Conservation (phyloP, 768 basidiomycete species). For the Podaxis sp. region DNA sequence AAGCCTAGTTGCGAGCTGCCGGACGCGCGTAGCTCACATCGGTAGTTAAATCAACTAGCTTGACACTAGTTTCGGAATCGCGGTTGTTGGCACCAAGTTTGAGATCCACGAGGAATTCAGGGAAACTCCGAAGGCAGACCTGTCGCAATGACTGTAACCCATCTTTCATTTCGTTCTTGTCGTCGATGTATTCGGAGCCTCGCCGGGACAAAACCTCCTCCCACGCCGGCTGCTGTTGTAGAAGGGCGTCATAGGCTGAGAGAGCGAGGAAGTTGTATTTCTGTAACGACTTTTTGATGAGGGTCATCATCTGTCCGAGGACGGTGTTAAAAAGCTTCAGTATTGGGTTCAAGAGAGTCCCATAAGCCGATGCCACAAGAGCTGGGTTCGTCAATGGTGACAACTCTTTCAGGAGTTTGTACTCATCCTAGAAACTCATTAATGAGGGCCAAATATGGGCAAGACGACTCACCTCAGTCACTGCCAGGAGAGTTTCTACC, state of each 20-base stretch:
- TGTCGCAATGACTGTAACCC: constrained; percentile 62
- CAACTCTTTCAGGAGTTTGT: constrained; percentile 61
- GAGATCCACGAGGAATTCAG: constrained; percentile 79
- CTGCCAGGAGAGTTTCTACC: constrained; percentile 62
- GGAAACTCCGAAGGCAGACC: constrained; percentile 78
- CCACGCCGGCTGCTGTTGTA: constrained; percentile 60
- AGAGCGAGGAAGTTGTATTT: constrained; percentile 81
- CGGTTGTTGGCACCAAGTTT: constrained; percentile 60
- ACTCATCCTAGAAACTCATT: constrained; percentile 53
- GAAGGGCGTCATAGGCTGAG: constrained; percentile 62
- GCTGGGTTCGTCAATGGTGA: constrained; percentile 55
- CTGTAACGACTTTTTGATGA: constrained; percentile 77
- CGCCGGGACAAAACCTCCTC: constrained; percentile 61
- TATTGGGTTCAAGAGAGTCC: constrained; percentile 62
- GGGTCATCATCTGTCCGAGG: constrained; percentile 56
- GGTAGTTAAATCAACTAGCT: constrained; percentile 59
- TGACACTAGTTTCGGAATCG: constrained; percentile 61
- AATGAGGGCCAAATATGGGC: background rate
- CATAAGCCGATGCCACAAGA: constrained; percentile 57
- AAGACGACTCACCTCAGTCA: constrained; percentile 56
- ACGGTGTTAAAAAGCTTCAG: constrained; percentile 65
- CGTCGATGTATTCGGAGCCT: constrained; percentile 41
- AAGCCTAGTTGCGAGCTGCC: constrained; percentile 5
- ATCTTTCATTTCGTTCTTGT: constrained; percentile 71
- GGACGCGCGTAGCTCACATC: constrained; percentile 28